Percentiles rank a stretch among this genome's conserved stretches.
Evolutionary conservation across 768 basidiomycete genomes (phyloP).

Genomic region (Arthromyces matolae): DNA sequence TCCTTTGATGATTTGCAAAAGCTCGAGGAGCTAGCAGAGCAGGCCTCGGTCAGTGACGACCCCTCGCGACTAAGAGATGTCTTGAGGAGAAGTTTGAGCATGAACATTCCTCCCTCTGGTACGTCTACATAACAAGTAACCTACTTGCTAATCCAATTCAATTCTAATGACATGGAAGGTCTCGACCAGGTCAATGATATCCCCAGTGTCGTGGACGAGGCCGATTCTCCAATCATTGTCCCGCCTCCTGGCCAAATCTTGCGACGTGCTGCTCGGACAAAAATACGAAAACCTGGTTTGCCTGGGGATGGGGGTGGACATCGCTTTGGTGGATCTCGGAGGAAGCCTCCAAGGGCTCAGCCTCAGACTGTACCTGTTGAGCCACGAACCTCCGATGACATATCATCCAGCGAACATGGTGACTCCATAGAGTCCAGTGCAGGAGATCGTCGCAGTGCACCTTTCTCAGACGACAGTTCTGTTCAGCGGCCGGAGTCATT

Average conservation of each 20-base stretch:
- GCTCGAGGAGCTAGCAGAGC: conserved; percentile 89
- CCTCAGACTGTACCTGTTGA: conserved; percentile 31
- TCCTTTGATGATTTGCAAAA: conserved; percentile 94
- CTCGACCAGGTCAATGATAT: conserved; percentile 67
- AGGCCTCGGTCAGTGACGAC: conserved; percentile 80
- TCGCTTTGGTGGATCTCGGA: conserved; percentile 61
- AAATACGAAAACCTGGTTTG: conserved; percentile 83
- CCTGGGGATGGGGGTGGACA: conserved; percentile 79
- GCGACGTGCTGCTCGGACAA: conserved; percentile 88
- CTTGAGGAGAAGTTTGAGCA: conserved; percentile 80
- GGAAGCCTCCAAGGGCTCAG: conserved; percentile 30
- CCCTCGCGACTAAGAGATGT: conserved; percentile 74
- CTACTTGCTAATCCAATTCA: conserved; percentile 11
- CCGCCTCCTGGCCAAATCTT: conserved; percentile 87
- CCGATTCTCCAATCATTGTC: conserved; percentile 87
- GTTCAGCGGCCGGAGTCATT: conserved; percentile 63
- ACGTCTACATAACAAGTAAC: conserved; percentile 32
- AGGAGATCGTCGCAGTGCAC: conserved; percentile 35
- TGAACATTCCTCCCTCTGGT: conserved; percentile 86
- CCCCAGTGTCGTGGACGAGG: conserved; percentile 69
- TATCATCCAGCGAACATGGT: conserved; percentile 68
- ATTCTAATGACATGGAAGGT: conserved; percentile 36
- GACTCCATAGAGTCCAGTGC: conserved; percentile 39
- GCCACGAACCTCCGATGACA: conserved; percentile 63
- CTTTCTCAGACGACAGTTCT: conserved; percentile 45